phyloP scores from a whole-genome alignment of 2,329 filamentous ascomycete genomes.

The Aspergillus uvarum region DNA sequence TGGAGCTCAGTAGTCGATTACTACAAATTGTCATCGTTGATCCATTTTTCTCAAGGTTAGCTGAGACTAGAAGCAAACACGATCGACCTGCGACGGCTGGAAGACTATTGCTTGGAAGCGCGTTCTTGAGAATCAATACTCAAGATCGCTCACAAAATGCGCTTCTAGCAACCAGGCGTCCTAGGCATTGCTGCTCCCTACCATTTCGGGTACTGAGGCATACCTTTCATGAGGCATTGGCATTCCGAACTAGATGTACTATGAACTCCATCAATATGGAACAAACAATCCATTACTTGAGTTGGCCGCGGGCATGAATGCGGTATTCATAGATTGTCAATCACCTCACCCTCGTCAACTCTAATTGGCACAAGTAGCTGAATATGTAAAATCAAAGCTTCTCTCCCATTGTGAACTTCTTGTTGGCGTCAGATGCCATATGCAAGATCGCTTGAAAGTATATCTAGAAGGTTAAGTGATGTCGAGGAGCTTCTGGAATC shows the following conservation, averaged over 20 bases:
- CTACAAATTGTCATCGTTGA: background rate
- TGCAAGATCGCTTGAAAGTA: background rate
- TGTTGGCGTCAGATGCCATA: background rate
- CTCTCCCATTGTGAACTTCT: background rate
- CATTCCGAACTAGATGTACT: too few species aligned
- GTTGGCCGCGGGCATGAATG: too few species aligned
- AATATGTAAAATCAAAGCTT: background rate
- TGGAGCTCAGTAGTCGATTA: too few species aligned
- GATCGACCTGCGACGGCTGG: background rate
- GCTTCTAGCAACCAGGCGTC: background rate
- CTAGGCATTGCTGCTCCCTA: background rate
- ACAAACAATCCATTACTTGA: too few species aligned
- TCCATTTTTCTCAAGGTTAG: background rate
- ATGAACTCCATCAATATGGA: too few species aligned
- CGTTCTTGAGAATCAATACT: background rate
- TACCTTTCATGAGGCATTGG: too few species aligned
- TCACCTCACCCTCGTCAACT: background rate
- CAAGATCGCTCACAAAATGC: background rate
- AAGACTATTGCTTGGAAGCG: background rate
- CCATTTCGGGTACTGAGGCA: background rate
- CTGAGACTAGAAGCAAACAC: background rate
- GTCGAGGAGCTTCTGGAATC: conserved; percentile 17
- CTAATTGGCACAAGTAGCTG: background rate
- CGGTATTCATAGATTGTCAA: too few species aligned
- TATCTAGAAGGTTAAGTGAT: background rate